Evolutionary conservation across 345 rosid species (phyloP), one percentile per base, ranked within the genome.

Genomic region (Kernera saxatilis): DNA sequence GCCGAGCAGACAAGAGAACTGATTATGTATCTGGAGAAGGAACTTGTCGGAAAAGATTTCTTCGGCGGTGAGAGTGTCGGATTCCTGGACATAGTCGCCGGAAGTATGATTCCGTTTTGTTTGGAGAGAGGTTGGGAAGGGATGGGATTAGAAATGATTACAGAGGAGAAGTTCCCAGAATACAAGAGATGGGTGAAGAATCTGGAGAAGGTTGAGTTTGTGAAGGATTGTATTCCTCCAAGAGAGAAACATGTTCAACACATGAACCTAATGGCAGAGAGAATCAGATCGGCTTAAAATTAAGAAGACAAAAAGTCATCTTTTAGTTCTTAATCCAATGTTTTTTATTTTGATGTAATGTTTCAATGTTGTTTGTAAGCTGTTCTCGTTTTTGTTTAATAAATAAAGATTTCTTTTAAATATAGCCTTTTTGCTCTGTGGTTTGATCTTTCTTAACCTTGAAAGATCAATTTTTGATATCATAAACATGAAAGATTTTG

Each of bases 11-110:
- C 58, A 41, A 62, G 25, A 23, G 56, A 39, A 35, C 72, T 73
- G 57, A 25, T 80, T 17, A 75, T 14, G 52, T 4, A 62, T 51
- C 80, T 83, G 2, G 84, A 80, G 67, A 67, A 73, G 25, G 71
- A 73, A 40, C 77, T 78, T 14, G 77, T 70, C 29, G 75, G 80
- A 40, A 72, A 78, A 71, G 68, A 74, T 13, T 83, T 69, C 74
- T 80, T 83, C n/a, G 86, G 80, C 0, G 83, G 82, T 0, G 41
- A 77, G 30, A 61, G 2, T 5, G 51, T 69, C 5, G 82, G 86
- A 50, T 69, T 65, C 19, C 53, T 83, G 74, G 84, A 78, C 23
- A 12, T 78, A 3, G 84, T 74, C 0, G 75, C 67, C 2, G 74
- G 53, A 27, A 74, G 55, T 27, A 1, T 69, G 51, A 50, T 77